A percentile compares a stretch with the other conserved stretches of the same genome.
These are phyloP conservation scores for Chaetothyriales sp. DNA, from an alignment of 2,329 filamentous ascomycete species.

Conservation along the genomic window DNA sequence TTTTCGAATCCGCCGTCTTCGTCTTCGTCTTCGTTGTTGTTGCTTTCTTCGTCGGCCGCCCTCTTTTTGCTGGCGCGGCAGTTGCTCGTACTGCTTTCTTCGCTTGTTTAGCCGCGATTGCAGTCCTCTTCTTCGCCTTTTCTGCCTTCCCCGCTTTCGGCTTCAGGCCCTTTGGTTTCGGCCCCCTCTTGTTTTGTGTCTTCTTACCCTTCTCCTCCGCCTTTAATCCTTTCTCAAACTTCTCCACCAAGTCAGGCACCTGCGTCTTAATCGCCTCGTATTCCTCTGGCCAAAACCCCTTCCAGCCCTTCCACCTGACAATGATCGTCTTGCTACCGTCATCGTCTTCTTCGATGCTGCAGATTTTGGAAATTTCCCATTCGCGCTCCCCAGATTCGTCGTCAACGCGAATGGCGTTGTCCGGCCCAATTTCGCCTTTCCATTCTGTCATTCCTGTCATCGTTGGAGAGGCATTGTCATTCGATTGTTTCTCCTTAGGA, in stretches of 20 bases:
- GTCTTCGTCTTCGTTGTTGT: neutral
- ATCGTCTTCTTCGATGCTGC: neutral
- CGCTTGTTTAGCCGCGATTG: no score
- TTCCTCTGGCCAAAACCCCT: neutral
- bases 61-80: neutral
- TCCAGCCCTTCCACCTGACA: neutral
- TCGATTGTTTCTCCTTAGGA: neutral
- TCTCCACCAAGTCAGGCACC: neutral
- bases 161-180: neutral
- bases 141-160: neutral
- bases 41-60: neutral
- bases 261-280: neutral
- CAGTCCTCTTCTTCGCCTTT: neutral
- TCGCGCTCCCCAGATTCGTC: neutral
- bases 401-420: neutral
- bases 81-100: no score
- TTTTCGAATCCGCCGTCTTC: neutral
- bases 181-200: neutral
- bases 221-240: neutral
- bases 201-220: neutral
- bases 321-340: neutral
- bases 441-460: neutral
- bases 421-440: neutral
- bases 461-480: neutral
- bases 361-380: neutral